phyloP scores from a whole-genome alignment of 352 stramenopile species.

The Globisporangium mamillatum region DNA sequence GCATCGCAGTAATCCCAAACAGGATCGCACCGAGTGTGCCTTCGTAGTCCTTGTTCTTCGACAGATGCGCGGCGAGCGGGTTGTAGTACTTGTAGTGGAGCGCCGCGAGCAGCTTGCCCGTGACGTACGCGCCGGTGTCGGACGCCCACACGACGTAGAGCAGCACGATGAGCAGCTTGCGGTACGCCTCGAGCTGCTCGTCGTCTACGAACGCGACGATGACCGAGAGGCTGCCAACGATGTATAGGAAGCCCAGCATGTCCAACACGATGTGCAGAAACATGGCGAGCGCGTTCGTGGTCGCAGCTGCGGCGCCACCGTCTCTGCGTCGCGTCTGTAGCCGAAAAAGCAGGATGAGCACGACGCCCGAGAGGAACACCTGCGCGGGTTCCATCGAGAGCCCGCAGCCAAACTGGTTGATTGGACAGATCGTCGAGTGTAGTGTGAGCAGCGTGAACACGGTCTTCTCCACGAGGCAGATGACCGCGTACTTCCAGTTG shows the following conservation, averaged over 20 bases:
- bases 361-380: slow-evolving; percentile 46
- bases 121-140: slow-evolving; percentile 94
- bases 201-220: slow-evolving; percentile 69
- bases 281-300: slow-evolving; percentile 1
- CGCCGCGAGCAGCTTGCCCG: slow-evolving; percentile 85
- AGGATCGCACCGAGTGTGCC: slow-evolving; percentile 88
- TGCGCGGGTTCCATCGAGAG: slow-evolving; percentile 42
- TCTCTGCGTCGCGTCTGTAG: slow-evolving; percentile 21
- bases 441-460: slow-evolving; percentile 70
- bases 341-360: slow-evolving; percentile 60
- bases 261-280: slow-evolving; percentile 58
- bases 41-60: slow-evolving; percentile 96
- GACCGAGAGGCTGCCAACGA: slow-evolving; percentile 60
- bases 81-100: slow-evolving; percentile 86
- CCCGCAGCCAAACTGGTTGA: slow-evolving; percentile 71
- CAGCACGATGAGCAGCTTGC: slow-evolving; percentile 64
- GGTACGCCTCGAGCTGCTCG: slow-evolving; percentile 45
- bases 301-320: slow-evolving; percentile 13
- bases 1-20: slow-evolving; percentile 84
- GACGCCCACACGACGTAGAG: slow-evolving; percentile 76
- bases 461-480: slow-evolving; percentile 62
- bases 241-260: slow-evolving; percentile 65
- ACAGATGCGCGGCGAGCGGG: slow-evolving; percentile 83
- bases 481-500: slow-evolving; percentile 66
- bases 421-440: slow-evolving; percentile 60